Evolutionary conservation across 2,329 filamentous ascomycete genomes (phyloP), one percentile per base, ranked within the genome.

Genomic region (Metarhizium humberi): DNA sequence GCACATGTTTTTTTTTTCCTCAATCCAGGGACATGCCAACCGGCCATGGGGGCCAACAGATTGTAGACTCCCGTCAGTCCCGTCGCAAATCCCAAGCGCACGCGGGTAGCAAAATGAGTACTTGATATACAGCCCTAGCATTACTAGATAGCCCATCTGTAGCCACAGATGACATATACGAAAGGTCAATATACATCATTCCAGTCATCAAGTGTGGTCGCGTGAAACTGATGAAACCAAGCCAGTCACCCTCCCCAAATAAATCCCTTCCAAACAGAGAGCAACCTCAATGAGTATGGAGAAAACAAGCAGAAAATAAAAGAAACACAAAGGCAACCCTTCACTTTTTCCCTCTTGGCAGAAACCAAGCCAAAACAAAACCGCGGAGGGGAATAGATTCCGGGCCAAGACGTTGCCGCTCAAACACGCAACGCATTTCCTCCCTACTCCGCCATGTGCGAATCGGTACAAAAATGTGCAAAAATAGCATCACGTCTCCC

Each of bases 161-260:
- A 8, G 25, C 10, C 11, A 48, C 25, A 48, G 45, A 48, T 20
- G 25, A 32, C 18, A 45, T 36, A 36, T 50, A 30, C 38, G 40
- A 53, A 52, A 46, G n/a, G 40, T 34, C 60, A 52, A 59, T 65
- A 53, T 64, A 67, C 62, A 67, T 62, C 60, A 59, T 67, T 59
- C 59, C 51, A 61, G 52, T 61, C 58, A 60, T 66, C 58, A 64
- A 59, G 53, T 47, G 52, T 51, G 48, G 50, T 51, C 52, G 29
- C 55, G 48, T 51, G 13, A 53, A n/a, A 14, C 25, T 42, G 11
- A 25, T 18, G 34, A 48, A 51, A 47, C 40, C 47, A 40, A 38
- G 3, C 45, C 18, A 45, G 30, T 53, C 50, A 38, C 36, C 54
- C 25, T 48, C 29, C 30, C 34, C 34, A 50, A 53, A 50, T 49